These are phyloP conservation scores for Solanum hybrid DNA, from an alignment of 305 asterid species.

Conservation along the genomic window DNA sequence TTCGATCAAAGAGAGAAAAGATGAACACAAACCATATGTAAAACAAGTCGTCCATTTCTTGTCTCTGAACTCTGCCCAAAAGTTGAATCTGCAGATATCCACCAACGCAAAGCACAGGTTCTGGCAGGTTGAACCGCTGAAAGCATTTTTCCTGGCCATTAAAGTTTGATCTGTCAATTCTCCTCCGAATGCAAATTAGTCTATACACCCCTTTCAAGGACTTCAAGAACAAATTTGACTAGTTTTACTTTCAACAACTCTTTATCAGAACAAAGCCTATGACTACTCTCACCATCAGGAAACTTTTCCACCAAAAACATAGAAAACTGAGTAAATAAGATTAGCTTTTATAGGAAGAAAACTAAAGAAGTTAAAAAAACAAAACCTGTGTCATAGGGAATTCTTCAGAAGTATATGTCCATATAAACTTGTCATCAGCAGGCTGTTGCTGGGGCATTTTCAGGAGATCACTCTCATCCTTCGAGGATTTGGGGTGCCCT, in stretches of 20 bases:
- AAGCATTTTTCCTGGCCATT: constrained; percentile 47
- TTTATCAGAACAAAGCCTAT: neutral
- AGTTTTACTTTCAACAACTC: neutral
- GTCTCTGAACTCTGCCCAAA: constrained; percentile 70
- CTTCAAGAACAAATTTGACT: neutral
- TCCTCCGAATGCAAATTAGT: neutral
- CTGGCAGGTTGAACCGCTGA: constrained; percentile 70
- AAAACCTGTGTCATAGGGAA: constrained; percentile 68
- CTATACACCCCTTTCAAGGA: neutral
- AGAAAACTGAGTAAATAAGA: neutral
- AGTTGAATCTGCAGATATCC: constrained; percentile 71
- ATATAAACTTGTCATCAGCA: constrained; percentile 63
- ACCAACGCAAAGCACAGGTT: constrained; percentile 58
- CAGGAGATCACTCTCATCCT: constrained; percentile 24
- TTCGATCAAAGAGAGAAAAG: neutral
- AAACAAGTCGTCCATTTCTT: constrained; percentile 50
- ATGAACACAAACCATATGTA: constrained; percentile 54
- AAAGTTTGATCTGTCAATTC: constrained; percentile 1
- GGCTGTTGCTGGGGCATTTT: constrained; percentile 31
- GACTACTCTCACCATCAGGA: neutral
- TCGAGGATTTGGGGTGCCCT: constrained; percentile 48
- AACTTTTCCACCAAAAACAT: neutral
- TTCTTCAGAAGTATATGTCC: constrained; percentile 73
- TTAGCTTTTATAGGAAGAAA: neutral
- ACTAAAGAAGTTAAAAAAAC: neutral